phyloP scores from a whole-genome alignment of 2,329 filamentous ascomycete species.

The Paracoccidioides lutzii region DNA sequence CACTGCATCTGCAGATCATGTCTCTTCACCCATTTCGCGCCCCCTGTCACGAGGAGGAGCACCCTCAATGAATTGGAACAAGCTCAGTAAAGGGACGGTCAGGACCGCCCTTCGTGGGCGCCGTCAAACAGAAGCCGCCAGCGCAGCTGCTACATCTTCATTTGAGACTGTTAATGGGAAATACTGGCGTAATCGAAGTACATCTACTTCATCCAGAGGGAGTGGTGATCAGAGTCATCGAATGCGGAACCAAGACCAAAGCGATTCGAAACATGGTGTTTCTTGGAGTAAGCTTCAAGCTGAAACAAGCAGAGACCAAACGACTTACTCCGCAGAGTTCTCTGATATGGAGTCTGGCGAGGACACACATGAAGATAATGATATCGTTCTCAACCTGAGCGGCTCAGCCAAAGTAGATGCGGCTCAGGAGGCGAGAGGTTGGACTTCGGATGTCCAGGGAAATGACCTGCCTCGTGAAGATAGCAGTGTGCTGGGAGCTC shows the following conservation, averaged over 20 bases:
- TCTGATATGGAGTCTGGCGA: constrained; percentile 18
- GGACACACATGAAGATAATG: constrained; percentile 27
- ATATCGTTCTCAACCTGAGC: constrained; percentile 31
- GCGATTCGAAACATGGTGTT: not conserved
- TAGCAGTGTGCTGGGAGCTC: not conserved
- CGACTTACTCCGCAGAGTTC: constrained; percentile 14
- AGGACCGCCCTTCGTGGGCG: constrained; percentile 30
- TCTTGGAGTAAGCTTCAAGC: not conserved
- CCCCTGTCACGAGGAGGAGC: constrained; percentile 11
- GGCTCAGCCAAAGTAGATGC: not conserved
- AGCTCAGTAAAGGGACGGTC: constrained; percentile 28
- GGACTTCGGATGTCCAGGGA: not conserved
- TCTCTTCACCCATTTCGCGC: not conserved
- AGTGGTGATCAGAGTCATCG: constrained; percentile 13
- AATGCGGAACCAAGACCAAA: not conserved
- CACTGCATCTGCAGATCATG: not conserved
- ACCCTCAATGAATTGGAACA: constrained; percentile 33
- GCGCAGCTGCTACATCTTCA: not conserved
- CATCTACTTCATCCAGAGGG: constrained; percentile 17
- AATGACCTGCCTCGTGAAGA: not conserved
- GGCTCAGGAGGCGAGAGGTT: not conserved
- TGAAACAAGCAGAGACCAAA: not conserved
- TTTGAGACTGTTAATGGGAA: constrained; percentile 25
- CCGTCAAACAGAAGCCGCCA: constrained; percentile 9
- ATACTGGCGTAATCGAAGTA: constrained; percentile 28